phyloP scores from a whole-genome alignment of 2,329 filamentous ascomycete genomes.

The Ceratocystiopsis minuta region DNA sequence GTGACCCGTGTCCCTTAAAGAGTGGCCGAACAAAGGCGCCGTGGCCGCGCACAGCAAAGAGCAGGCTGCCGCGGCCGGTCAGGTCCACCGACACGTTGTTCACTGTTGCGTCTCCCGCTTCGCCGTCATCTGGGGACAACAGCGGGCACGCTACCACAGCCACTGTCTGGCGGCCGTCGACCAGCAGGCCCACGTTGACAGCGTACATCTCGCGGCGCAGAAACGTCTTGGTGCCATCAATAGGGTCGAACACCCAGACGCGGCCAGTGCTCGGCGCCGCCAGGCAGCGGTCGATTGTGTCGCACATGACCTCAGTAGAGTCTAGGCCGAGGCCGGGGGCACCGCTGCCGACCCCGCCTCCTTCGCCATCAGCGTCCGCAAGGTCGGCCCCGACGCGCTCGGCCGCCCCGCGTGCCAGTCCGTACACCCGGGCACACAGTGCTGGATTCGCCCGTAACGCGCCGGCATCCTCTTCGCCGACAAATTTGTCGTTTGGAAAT shows the following conservation, averaged over 20 bases:
- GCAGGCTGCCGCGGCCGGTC: conserved; percentile 26
- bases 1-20: background rate
- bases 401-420: no score
- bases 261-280: conserved; percentile 22
- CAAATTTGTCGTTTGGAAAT: conserved; percentile 33
- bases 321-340: conserved; percentile 21
- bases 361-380: no score
- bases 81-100: conserved; percentile 26
- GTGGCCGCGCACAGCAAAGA: conserved; percentile 29
- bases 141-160: conserved; percentile 29
- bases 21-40: conserved; percentile 31
- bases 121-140: conserved; percentile 19
- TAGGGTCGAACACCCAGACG: conserved; percentile 42
- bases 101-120: conserved; percentile 23
- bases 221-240: conserved; percentile 41
- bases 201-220: conserved; percentile 35
- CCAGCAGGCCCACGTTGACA: conserved; percentile 35
- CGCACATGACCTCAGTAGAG: conserved; percentile 28
- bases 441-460: conserved; percentile 24
- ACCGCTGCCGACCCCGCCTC: no score
- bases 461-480: conserved; percentile 36
- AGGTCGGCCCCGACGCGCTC: no score
- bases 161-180: conserved; percentile 30
- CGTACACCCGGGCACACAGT: conserved; percentile 29
- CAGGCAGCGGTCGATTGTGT: conserved; percentile 32